Evolutionary conservation across 2,329 filamentous ascomycete species (phyloP).

Genomic region (Fusarium robinianum): DNA sequence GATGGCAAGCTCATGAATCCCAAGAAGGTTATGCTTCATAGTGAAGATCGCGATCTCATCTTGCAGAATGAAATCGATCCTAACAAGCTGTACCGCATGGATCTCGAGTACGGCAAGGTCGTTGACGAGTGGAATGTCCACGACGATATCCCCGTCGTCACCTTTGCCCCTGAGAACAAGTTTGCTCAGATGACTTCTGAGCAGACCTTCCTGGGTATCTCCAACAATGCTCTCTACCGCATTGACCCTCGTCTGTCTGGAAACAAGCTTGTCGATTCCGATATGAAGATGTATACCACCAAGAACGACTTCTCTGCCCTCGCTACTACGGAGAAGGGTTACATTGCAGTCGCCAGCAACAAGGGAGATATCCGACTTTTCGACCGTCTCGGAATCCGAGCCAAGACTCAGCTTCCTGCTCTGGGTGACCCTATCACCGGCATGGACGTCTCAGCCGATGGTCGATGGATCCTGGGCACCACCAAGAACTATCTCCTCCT

Average conservation of each 20-base stretch:
- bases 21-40: conserved; percentile 95
- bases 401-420: conserved; percentile 95
- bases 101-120: conserved; percentile 95
- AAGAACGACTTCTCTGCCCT: conserved; percentile 98
- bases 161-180: conserved; percentile 95
- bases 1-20: conserved; percentile 87
- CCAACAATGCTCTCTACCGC: conserved; percentile 88
- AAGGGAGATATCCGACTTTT: conserved; percentile 98
- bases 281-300: conserved; percentile 93
- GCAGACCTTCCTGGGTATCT: conserved; percentile 93
- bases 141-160: conserved; percentile 90
- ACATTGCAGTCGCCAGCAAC: conserved; percentile 94
- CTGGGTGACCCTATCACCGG: conserved; percentile 94
- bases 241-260: conserved; percentile 89
- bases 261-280: conserved; percentile 87
- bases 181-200: conserved; percentile 96
- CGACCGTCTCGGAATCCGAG: conserved; percentile 93
- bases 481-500: conserved; percentile 93
- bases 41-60: conserved; percentile 87
- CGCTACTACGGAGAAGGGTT: conserved; percentile 93
- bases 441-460: conserved; percentile 92
- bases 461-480: conserved; percentile 92
- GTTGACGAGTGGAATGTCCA: conserved; percentile 99
- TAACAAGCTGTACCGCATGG: conserved; percentile 94
- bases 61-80: conserved; percentile 82